These are phyloP conservation scores for Acanthamoeba healyi DNA, from an alignment of 208 protist species.

Conservation along the genomic window DNA sequence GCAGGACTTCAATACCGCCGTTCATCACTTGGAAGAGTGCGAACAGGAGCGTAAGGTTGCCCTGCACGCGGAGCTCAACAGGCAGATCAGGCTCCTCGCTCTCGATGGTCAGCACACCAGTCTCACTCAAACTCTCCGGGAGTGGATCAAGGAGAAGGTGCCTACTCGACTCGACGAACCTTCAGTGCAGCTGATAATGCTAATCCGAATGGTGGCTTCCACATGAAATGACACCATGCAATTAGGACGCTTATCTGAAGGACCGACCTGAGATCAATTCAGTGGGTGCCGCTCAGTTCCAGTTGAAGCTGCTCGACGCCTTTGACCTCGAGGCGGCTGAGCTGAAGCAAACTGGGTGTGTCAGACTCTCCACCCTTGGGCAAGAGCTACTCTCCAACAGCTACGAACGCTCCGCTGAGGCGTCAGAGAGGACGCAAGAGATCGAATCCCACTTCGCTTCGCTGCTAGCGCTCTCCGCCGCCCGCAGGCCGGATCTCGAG, in stretches of 20 bases:
- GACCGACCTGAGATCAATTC: slow-evolving; percentile 31
- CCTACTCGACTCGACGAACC: neutral
- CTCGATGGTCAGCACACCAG: slow-evolving; percentile 66
- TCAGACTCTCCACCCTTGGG: neutral
- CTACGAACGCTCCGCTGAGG: slow-evolving; percentile 39
- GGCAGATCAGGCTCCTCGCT: slow-evolving; percentile 52
- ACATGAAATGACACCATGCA: neutral
- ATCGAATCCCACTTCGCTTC: neutral
- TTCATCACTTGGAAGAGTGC: slow-evolving; percentile 36
- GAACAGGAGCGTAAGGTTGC: slow-evolving; percentile 69
- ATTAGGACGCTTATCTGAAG: neutral
- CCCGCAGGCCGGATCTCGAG: slow-evolving; percentile 59
- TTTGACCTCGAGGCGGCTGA: slow-evolving; percentile 32
- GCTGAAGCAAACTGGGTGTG: neutral
- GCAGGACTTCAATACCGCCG: neutral
- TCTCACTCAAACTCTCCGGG: slow-evolving; percentile 3
- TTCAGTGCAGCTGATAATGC: no score
- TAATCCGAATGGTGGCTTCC: neutral
- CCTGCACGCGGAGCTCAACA: slow-evolving; percentile 75
- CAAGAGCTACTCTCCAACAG: slow-evolving; percentile 24
- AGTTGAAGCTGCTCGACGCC: slow-evolving; percentile 73
- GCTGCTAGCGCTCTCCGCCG: neutral
- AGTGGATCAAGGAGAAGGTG: slow-evolving; percentile 8
- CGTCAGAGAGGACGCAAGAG: neutral
- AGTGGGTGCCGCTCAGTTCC: slow-evolving; percentile 62